These are phyloP conservation scores for Euphorbia peplus DNA, from an alignment of 345 rosid genomes.

Conservation along the genomic window DNA sequence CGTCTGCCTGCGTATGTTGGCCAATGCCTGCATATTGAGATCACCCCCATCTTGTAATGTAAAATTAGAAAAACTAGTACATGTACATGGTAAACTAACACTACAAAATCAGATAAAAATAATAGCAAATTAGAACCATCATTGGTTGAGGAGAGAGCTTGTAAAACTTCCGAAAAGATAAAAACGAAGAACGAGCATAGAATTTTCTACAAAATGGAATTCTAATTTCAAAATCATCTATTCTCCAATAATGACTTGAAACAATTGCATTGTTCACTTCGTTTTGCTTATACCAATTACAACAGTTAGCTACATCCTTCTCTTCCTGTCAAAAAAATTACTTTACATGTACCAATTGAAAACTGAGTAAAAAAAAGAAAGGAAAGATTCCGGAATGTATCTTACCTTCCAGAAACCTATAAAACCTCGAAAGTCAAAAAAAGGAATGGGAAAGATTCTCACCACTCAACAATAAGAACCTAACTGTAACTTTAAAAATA, in stretches of 20 bases:
- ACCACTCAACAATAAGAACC: slow-evolving; percentile 34
- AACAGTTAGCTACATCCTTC: slow-evolving; percentile 46
- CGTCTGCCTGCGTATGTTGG: no score
- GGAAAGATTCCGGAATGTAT: slow-evolving; percentile 24
- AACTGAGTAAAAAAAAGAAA: not conserved
- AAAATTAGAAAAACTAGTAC: no score
- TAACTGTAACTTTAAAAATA: slow-evolving; percentile 21
- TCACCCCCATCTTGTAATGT: no score
- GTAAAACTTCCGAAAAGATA: not conserved
- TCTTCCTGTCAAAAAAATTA: slow-evolving; percentile 65
- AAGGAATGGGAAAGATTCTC: slow-evolving; percentile 43
- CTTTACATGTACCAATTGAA: slow-evolving; percentile 47
- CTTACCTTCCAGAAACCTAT: slow-evolving; percentile 38
- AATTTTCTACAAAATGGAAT: not conserved
- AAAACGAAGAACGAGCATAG: not conserved
- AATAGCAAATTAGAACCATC: no score
- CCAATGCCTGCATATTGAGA: no score
- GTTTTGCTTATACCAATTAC: slow-evolving; percentile 48
- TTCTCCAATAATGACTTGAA: slow-evolving; percentile 15
- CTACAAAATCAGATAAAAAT: no score
- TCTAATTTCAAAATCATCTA: not conserved
- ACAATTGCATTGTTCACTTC: slow-evolving; percentile 22
- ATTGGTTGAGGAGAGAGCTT: no score
- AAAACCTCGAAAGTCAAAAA: slow-evolving; percentile 27
- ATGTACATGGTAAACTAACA: no score